phyloP scores from a whole-genome alignment of 1,284 basidiomycete species.

The Malassezia caprae region DNA sequence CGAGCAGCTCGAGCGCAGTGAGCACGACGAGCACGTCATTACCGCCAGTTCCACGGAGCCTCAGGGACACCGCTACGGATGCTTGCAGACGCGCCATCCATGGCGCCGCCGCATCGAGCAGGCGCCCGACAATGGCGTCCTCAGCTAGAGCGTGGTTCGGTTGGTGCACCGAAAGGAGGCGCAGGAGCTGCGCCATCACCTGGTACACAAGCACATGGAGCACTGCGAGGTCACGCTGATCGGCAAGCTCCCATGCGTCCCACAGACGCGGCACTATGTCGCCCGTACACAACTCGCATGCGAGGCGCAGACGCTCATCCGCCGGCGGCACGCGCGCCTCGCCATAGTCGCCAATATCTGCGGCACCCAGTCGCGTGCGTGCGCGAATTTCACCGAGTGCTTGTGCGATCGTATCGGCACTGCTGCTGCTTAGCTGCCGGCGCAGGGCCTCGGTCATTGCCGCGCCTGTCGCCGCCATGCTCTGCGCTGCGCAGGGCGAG shows the following conservation, averaged over 20 bases:
- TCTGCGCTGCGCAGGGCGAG: not conserved
- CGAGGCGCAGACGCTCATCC: constrained; percentile 12
- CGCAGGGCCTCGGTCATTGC: constrained; percentile 2
- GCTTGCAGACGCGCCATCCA: constrained; percentile 27
- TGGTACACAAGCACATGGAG: constrained; percentile 31
- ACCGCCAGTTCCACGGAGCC: constrained; percentile 14
- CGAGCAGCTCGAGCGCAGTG: constrained; percentile 26
- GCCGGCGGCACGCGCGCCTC: constrained; percentile 3
- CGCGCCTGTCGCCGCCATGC: not conserved
- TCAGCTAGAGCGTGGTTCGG: constrained; percentile 35
- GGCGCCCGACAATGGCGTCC: constrained; percentile 21
- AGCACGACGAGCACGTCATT: constrained; percentile 21
- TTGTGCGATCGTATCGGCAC: constrained; percentile 10
- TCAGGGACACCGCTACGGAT: constrained; percentile 22
- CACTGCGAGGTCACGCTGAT: constrained; percentile 15
- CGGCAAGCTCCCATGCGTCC: constrained; percentile 20
- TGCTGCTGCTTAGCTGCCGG: constrained; percentile 13
- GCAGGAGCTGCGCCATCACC: constrained; percentile 34
- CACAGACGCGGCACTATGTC: constrained; percentile 11
- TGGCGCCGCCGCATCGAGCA: constrained; percentile 25
- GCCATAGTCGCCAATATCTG: constrained; percentile 10
- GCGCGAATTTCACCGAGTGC: constrained; percentile 10
- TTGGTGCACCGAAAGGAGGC: constrained; percentile 33
- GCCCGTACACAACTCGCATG: constrained; percentile 1
- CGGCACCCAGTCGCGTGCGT: not conserved